Evolutionary conservation across 805 yeast genomes (phyloP), one percentile per base, ranked within the genome.

Genomic region (Zygosaccharomyces kombuchaensis): DNA sequence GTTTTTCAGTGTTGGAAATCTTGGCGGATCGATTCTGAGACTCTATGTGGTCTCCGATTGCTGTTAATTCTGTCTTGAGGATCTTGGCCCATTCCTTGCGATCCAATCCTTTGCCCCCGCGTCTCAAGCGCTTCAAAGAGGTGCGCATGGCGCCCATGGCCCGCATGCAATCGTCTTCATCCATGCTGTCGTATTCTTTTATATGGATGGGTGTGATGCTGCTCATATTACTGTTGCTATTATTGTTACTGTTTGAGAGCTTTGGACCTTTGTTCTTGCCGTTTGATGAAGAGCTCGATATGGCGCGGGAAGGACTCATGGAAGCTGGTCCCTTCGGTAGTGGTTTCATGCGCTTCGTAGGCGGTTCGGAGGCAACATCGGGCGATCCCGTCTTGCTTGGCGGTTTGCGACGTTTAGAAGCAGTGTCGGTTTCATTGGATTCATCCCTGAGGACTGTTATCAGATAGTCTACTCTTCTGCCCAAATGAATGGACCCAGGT

Each of bases 401-500:
- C 44, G 44, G 50, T 54, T 57, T 65, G 52, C 59, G 62, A 50
- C 42, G 61, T 36, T 56, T 61, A 2, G 68, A 59, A 2, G 57
- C 64, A n/a, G 66, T 35, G 16, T 42, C 46, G 9, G 48, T 50
- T 14, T 37, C 22, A 31, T 53, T 74, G 6, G 69, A 75, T 21
- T 76, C 82, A 14, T 82, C 96, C 50, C 75, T 75, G 54, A 91
- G 67, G 9, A 87, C 81, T 2, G 78, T 67, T 22, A 91, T 75
- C 57, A 93, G 72, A 58, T 90, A 91, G 62, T 95, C 99, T 1
- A 87, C 82, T 62, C 99, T 80, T 66, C 99, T 80, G 9, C 87
- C 87, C 41, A 93, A 71, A 67, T 93, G 99, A 13, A 93, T 93
- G 2, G 96, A 77, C 7, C 95, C 93, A 0, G 99, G 98, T 3